Evolutionary conservation across 1,284 basidiomycete species (phyloP).

Genomic region (Malassezia pachydermatis): DNA sequence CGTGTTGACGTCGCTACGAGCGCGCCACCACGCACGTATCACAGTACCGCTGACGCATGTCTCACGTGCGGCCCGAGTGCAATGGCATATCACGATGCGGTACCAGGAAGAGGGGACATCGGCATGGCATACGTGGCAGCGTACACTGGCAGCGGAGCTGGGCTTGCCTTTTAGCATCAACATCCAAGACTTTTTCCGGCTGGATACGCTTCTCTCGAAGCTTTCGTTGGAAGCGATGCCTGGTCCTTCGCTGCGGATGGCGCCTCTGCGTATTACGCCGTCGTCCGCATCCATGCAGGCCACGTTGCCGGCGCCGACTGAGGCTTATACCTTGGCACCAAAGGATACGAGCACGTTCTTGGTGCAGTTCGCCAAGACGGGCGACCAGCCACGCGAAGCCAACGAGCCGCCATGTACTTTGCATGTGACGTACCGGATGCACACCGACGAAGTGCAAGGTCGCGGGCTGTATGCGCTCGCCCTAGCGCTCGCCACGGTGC

Average conservation of each 20-base stretch:
- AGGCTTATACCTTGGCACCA: slow-evolving; percentile 21
- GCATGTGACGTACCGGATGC: slow-evolving; percentile 24
- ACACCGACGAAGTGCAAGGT: slow-evolving; percentile 26
- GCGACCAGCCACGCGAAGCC: background rate
- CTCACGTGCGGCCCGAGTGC: slow-evolving; percentile 18
- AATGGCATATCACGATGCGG: slow-evolving; percentile 15
- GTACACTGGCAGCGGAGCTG: slow-evolving; percentile 15
- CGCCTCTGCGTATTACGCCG: background rate
- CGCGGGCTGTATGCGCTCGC: slow-evolving; percentile 5
- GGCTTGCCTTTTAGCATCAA: slow-evolving; percentile 43
- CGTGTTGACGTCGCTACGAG: background rate
- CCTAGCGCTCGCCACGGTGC: background rate
- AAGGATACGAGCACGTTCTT: slow-evolving; percentile 32
- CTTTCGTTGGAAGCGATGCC: slow-evolving; percentile 6
- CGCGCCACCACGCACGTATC: slow-evolving; percentile 2
- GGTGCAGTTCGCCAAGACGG: slow-evolving; percentile 22
- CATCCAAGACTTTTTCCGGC: slow-evolving; percentile 45
- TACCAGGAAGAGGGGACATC: slow-evolving; percentile 8
- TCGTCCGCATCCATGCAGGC: background rate
- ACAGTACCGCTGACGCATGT: slow-evolving; percentile 19
- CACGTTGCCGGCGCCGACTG: background rate
- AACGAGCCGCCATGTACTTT: slow-evolving; percentile 20
- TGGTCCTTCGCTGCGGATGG: background rate
- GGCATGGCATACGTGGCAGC: slow-evolving; percentile 15
- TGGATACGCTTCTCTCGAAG: slow-evolving; percentile 22